These are phyloP conservation scores for Hemisphaericaspora subhashii DNA, from an alignment of 1,139 yeast genomes.

Conservation along the genomic window DNA sequence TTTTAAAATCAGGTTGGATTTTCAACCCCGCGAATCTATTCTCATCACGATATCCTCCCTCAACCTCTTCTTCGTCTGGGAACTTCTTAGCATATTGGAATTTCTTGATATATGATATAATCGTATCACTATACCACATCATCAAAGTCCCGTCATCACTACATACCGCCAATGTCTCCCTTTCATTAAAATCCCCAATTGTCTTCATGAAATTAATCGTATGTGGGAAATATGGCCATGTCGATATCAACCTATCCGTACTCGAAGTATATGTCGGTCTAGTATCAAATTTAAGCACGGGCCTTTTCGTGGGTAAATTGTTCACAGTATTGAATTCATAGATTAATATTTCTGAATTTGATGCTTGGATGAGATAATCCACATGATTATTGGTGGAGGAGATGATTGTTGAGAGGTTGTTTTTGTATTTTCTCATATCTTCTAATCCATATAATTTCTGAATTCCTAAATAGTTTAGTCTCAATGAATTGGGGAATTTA, in stretches of 20 bases:
- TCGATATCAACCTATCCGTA: slow-evolving; percentile 39
- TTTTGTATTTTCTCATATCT: slow-evolving; percentile 27
- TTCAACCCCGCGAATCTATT: slow-evolving; percentile 19
- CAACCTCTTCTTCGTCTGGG: slow-evolving; percentile 3
- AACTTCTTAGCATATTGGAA: slow-evolving; percentile 6
- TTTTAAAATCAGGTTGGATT: slow-evolving; percentile 33
- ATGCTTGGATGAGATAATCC: slow-evolving; percentile 28
- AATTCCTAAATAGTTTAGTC: slow-evolving; percentile 24
- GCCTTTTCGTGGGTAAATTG: slow-evolving; percentile 24
- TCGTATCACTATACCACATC: slow-evolving; percentile 39
- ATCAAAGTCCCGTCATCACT: slow-evolving; percentile 58
- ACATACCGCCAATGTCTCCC: slow-evolving; percentile 46
- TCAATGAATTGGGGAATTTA: slow-evolving; percentile 30
- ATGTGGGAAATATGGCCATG: slow-evolving; percentile 58
- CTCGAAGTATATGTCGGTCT: slow-evolving; percentile 39
- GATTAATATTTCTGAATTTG: slow-evolving; percentile 31
- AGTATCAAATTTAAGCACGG: slow-evolving; percentile 37
- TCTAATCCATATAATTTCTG: slow-evolving; percentile 21
- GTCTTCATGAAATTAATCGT: slow-evolving; percentile 49
- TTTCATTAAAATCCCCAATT: slow-evolving; percentile 24
- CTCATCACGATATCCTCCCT: not conserved
- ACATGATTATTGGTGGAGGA: slow-evolving; percentile 9
- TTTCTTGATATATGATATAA: slow-evolving; percentile 21
- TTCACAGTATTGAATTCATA: slow-evolving; percentile 27
- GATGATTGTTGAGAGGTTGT: slow-evolving; percentile 29